Conservation (phyloP, 331 rosid genomes). For the Dryas integrifolia region DNA sequence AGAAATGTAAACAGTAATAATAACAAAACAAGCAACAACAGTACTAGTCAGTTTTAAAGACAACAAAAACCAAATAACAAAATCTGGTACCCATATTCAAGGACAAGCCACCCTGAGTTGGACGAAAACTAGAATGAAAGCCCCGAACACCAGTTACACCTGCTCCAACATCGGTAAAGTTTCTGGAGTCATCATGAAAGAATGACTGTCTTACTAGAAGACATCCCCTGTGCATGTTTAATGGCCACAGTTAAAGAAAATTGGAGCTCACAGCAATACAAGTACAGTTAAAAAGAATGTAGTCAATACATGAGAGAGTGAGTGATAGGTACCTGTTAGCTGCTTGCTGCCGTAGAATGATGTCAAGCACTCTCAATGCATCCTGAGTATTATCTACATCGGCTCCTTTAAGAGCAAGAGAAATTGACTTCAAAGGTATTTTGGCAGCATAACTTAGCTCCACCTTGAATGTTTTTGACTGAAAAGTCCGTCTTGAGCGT, state of each 20-base stretch:
- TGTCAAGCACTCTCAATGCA: slow-evolving; percentile 83
- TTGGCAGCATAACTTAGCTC: slow-evolving; percentile 55
- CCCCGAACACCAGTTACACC: slow-evolving; percentile 72
- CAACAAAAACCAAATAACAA: slow-evolving; percentile 15
- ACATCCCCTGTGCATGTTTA: slow-evolving; percentile 63
- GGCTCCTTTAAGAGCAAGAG: slow-evolving; percentile 50
- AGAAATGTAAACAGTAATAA: slow-evolving; percentile 20
- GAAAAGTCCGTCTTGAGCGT: slow-evolving; percentile 52
- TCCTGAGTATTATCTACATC: slow-evolving; percentile 58
- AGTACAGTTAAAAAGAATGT: slow-evolving; percentile 19
- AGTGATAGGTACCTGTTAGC: slow-evolving; percentile 54
- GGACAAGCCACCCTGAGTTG: slow-evolving; percentile 61
- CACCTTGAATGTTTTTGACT: slow-evolving; percentile 56
- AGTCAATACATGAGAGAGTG: background rate
- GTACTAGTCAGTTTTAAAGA: slow-evolving; percentile 9
- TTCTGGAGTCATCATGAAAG: slow-evolving; percentile 64
- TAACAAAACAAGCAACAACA: slow-evolving; percentile 2
- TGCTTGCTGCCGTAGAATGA: slow-evolving; percentile 76
- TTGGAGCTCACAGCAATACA: slow-evolving; percentile 19
- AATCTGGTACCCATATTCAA: slow-evolving; percentile 71
- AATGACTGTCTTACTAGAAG: slow-evolving; percentile 87
- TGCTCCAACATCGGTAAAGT: slow-evolving; percentile 75
- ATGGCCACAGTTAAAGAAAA: slow-evolving; percentile 24
- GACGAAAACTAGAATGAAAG: slow-evolving; percentile 81
- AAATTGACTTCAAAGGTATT: slow-evolving; percentile 63